These are phyloP conservation scores for Colletotrichum sp. DNA, from an alignment of 2,329 filamentous ascomycete genomes.

Conservation along the genomic window DNA sequence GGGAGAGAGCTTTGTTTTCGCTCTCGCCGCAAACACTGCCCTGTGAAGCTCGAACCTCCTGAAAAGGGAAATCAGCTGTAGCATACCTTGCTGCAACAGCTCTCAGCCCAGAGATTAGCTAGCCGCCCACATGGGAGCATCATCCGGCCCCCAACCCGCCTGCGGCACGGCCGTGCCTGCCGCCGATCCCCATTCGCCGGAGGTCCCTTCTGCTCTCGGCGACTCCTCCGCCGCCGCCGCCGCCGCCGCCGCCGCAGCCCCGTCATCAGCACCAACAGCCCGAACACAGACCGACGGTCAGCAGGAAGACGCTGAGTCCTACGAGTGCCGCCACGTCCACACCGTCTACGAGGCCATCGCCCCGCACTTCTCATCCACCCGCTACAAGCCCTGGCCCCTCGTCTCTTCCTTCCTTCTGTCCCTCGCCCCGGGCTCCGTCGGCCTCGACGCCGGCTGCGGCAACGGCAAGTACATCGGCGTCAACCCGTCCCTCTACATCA, in stretches of 20 bases:
- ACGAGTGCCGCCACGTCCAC: conserved; percentile 90
- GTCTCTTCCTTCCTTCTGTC: conserved; percentile 77
- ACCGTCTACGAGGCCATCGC: conserved; percentile 89
- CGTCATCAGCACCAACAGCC: neutral
- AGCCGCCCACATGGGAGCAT: neutral
- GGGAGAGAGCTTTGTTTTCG: neutral
- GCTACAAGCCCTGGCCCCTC: conserved; percentile 89
- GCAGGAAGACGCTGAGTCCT: conserved; percentile 52
- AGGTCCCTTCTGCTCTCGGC: neutral
- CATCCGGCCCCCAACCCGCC: conserved; percentile 11
- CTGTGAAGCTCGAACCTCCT: neutral
- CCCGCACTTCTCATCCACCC: conserved; percentile 81
- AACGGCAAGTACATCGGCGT: conserved; percentile 95
- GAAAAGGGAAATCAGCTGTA: neutral
- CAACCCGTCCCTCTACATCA: conserved; percentile 76
- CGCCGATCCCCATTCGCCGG: conserved; percentile 3
- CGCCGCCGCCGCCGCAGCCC: neutral
- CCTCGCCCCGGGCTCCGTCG: conserved; percentile 73
- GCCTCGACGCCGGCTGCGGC: conserved; percentile 91
- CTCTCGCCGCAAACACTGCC: neutral
- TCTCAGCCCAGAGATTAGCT: neutral
- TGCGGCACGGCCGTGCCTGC: conserved; percentile 2
- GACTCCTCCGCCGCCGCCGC: neutral
- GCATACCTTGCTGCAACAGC: neutral
- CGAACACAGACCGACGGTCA: neutral